A percentile compares a stretch with the other conserved stretches of the same genome.
Evolutionary conservation across 768 basidiomycete genomes (phyloP).

Genomic region (Coprinopsis sp.): DNA sequence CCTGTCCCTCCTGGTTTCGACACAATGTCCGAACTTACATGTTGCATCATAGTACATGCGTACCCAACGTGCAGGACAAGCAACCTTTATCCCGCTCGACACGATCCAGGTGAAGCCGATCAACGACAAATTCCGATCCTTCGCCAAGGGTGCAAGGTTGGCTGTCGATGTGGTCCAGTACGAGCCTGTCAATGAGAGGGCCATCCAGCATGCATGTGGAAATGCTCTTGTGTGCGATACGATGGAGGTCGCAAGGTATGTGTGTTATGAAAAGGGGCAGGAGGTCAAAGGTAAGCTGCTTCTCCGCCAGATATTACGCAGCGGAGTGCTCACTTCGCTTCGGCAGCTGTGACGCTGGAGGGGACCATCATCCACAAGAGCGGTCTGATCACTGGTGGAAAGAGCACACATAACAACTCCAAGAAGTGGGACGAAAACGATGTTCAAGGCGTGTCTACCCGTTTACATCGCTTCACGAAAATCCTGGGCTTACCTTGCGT

Average conservation of each 20-base stretch:
- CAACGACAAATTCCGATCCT: slow-evolving; percentile 91
- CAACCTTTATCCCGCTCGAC: slow-evolving; percentile 98
- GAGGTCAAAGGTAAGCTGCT: slow-evolving; percentile 83
- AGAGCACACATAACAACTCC: slow-evolving; percentile 65
- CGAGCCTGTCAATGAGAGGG: slow-evolving; percentile 82
- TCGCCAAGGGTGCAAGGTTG: slow-evolving; percentile 81
- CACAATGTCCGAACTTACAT: not conserved
- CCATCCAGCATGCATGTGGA: slow-evolving; percentile 95
- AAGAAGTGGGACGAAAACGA: slow-evolving; percentile 97
- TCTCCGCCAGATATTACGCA: not conserved
- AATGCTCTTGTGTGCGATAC: slow-evolving; percentile 94
- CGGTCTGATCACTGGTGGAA: slow-evolving; percentile 94
- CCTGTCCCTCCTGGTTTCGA: not conserved
- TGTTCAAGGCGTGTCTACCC: slow-evolving; percentile 52
- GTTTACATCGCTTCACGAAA: not conserved
- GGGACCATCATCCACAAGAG: slow-evolving; percentile 98
- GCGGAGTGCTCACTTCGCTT: not conserved
- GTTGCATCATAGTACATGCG: slow-evolving; percentile 70
- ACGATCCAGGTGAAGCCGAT: slow-evolving; percentile 92
- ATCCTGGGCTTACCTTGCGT: not conserved
- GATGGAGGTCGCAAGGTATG: slow-evolving; percentile 86
- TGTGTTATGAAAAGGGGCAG: slow-evolving; percentile 92
- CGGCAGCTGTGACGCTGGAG: slow-evolving; percentile 87
- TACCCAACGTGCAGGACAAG: slow-evolving; percentile 90
- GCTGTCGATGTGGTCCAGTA: slow-evolving; percentile 84